Percentiles rank a stretch among this genome's conserved stretches.
These are phyloP conservation scores for Kodamaea sagamina DNA, from an alignment of 805 yeast species.

Conservation along the genomic window DNA sequence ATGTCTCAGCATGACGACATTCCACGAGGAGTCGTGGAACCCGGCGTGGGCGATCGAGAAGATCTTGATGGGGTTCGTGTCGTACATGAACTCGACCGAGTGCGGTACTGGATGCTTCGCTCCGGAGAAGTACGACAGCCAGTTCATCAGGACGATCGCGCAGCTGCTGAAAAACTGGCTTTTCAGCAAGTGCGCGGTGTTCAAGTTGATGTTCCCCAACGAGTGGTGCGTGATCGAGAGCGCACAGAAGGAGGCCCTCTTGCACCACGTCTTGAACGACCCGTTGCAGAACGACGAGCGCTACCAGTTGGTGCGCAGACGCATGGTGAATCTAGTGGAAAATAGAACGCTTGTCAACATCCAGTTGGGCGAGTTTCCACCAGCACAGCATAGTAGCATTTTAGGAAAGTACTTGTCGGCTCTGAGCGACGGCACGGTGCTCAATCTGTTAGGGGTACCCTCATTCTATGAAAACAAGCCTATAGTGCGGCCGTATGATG, in stretches of 20 bases:
- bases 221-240: constrained; percentile 14
- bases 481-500: background rate
- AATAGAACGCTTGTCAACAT: constrained; percentile 1
- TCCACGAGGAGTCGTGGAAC: constrained; percentile 20
- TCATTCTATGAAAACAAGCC: constrained; percentile 3
- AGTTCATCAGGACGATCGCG: constrained; percentile 9
- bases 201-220: constrained; percentile 16
- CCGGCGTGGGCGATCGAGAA: constrained; percentile 21
- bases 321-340: background rate
- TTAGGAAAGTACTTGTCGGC: constrained; percentile 2
- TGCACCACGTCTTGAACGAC: constrained; percentile 4
- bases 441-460: constrained; percentile 5
- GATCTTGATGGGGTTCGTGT: constrained; percentile 18
- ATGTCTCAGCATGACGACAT: constrained; percentile 18
- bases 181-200: constrained; percentile 14
- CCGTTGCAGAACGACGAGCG: constrained; percentile 9
- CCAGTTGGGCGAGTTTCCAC: constrained; percentile 7
- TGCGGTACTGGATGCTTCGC: constrained; percentile 15
- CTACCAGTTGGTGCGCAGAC: constrained; percentile 1
- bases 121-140: background rate
- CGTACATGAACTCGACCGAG: constrained; percentile 19
- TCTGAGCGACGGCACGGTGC: background rate
- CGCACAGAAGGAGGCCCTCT: background rate
- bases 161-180: constrained; percentile 18
- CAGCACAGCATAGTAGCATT: background rate